These are phyloP conservation scores for Dothistroma pini DNA, from an alignment of 2,329 filamentous ascomycete genomes.

Conservation along the genomic window DNA sequence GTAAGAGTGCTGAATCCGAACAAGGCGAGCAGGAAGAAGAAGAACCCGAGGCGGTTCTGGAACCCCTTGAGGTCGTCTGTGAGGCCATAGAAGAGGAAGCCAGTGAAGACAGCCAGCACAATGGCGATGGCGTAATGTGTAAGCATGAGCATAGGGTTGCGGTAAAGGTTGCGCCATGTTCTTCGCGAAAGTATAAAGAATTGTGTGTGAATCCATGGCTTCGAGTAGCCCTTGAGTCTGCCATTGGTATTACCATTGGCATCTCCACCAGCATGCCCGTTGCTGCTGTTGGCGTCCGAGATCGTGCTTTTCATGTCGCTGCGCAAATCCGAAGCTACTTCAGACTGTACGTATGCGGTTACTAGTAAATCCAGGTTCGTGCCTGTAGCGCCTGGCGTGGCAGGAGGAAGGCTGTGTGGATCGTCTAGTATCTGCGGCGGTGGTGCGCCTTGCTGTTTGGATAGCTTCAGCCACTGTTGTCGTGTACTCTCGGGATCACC, in stretches of 20 bases:
- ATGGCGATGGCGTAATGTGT: conserved; percentile 98
- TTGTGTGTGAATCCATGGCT: conserved; percentile 74
- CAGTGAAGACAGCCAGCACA: conserved; percentile 85
- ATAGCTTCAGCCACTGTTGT: conserved; percentile 60
- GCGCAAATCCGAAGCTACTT: conserved; percentile 68
- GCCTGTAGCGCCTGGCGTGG: conserved; percentile 49
- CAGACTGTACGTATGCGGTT: conserved; percentile 69
- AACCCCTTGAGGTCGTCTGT: conserved; percentile 96
- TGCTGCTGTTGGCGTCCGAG: conserved; percentile 60
- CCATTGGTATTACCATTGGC: conserved; percentile 49
- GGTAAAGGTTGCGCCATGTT: conserved; percentile 96
- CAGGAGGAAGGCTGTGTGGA: conserved; percentile 38
- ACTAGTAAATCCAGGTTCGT: conserved; percentile 83
- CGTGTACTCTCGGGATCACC: conserved; percentile 41
- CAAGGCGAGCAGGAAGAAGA: conserved; percentile 93
- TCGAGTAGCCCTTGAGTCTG: conserved; percentile 71
- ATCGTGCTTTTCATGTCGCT: conserved; percentile 76
- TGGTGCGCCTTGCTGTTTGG: conserved; percentile 46
- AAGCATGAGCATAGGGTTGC: conserved; percentile 97
- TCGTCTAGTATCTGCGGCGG: conserved; percentile 54
- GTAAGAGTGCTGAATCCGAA: conserved; percentile 97
- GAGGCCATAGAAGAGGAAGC: conserved; percentile 92
- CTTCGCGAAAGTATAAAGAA: conserved; percentile 85
- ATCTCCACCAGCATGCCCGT: conserved; percentile 52
- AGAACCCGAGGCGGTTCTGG: conserved; percentile 93